phyloP scores from a whole-genome alignment of 768 basidiomycete species.

The Flagelloscypha sp. region DNA sequence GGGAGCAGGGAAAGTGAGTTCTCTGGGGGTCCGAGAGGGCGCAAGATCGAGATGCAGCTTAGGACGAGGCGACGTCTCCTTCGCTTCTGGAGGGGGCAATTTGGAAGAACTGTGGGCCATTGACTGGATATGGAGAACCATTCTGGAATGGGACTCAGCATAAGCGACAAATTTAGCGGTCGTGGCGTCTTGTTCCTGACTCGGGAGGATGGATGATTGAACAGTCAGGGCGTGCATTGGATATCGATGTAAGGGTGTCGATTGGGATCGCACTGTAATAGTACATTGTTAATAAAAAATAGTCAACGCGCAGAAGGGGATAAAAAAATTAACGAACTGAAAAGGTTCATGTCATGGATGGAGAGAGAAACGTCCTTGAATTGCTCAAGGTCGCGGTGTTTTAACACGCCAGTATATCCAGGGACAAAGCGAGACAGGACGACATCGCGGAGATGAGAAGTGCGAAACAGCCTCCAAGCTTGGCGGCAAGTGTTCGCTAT shows the following conservation, averaged over 20 bases:
- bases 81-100: slow-evolving; percentile 38
- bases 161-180: slow-evolving; percentile 36
- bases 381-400: slow-evolving; percentile 28
- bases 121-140: slow-evolving; percentile 67
- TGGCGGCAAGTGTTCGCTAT: slow-evolving; percentile 30
- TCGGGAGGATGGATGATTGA: slow-evolving; percentile 32
- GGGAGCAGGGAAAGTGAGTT: slow-evolving; percentile 71
- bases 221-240: slow-evolving; percentile 56
- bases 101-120: slow-evolving; percentile 54
- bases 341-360: slow-evolving; percentile 52
- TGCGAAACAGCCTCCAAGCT: slow-evolving; percentile 22
- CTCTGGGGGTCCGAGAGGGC: slow-evolving; percentile 24
- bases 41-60: slow-evolving; percentile 23
- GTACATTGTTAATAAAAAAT: no score
- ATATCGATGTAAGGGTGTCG: slow-evolving; percentile 57
- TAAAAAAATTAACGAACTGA: slow-evolving; percentile 41
- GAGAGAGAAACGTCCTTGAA: slow-evolving; percentile 42
- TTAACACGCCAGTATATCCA: slow-evolving; percentile 40
- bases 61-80: slow-evolving; percentile 28
- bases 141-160: slow-evolving; percentile 60
- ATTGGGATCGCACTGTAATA: slow-evolving; percentile 57
- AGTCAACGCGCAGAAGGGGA: slow-evolving; percentile 6
- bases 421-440: slow-evolving; percentile 48
- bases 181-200: slow-evolving; percentile 21
- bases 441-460: slow-evolving; percentile 23